phyloP scores from a whole-genome alignment of 371 early-diverging fungal genomes.

The Mucor irregularis region DNA sequence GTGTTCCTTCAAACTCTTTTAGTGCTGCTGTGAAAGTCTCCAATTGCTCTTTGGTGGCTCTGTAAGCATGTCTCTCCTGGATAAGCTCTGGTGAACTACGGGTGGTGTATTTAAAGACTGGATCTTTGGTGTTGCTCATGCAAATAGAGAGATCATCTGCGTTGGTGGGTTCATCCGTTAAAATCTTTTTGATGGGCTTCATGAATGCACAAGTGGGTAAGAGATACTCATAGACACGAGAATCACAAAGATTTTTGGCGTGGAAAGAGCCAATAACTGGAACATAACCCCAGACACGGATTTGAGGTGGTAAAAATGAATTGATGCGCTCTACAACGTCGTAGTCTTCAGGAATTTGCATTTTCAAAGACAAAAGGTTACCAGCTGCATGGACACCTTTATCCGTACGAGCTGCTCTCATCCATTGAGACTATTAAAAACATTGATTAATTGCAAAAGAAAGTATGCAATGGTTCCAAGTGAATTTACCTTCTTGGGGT shows the following conservation, averaged over 20 bases:
- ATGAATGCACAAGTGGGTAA: slow-evolving; percentile 92
- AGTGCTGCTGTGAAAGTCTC: slow-evolving; percentile 70
- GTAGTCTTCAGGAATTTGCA: slow-evolving; percentile 63
- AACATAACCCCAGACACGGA: slow-evolving; percentile 85
- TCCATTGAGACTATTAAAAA: slow-evolving; percentile 47
- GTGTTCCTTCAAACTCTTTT: slow-evolving; percentile 82
- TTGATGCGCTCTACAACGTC: slow-evolving; percentile 79
- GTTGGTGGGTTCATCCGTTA: slow-evolving; percentile 18
- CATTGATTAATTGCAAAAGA: not conserved
- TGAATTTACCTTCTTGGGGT: slow-evolving; percentile 67
- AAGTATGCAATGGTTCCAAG: too few relatives aligned
- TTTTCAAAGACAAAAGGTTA: slow-evolving; percentile 92
- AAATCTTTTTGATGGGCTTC: slow-evolving; percentile 32
- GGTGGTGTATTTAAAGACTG: slow-evolving; percentile 32
- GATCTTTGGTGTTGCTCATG: slow-evolving; percentile 3
- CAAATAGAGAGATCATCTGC: slow-evolving; percentile 24
- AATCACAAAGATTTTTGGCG: slow-evolving; percentile 90
- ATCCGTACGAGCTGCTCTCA: slow-evolving; percentile 98
- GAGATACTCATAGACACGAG: slow-evolving; percentile 97
- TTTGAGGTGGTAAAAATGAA: slow-evolving; percentile 73
- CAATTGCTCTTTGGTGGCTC: slow-evolving; percentile 64
- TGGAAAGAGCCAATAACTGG: slow-evolving; percentile 83
- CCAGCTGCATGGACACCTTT: slow-evolving; percentile 99
- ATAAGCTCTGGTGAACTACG: slow-evolving; percentile 35
- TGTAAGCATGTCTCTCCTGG: slow-evolving; percentile 62